These are phyloP conservation scores for Eremochloa ophiuroides DNA, from an alignment of 176 grass and related monocot genomes.

Conservation along the genomic window DNA sequence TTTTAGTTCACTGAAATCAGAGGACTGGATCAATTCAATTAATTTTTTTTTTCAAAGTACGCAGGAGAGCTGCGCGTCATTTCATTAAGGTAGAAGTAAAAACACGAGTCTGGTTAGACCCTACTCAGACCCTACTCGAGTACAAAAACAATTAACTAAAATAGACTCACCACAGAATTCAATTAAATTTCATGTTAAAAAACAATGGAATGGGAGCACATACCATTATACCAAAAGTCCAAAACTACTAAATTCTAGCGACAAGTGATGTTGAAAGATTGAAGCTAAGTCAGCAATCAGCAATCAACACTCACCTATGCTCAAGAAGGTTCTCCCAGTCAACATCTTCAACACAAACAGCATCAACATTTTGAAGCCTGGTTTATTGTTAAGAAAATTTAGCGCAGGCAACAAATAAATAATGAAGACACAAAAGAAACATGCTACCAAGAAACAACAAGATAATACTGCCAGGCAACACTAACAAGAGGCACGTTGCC, in stretches of 20 bases:
- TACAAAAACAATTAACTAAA: no score
- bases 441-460: background rate
- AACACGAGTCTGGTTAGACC: no score
- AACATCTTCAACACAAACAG: conserved; percentile 76
- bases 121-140: no score
- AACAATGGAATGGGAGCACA: background rate
- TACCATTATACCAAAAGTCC: no score
- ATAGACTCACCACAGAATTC: no score
- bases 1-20: background rate
- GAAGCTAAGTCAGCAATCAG: background rate
- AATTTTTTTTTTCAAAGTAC: no score
- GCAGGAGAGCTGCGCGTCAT: no score
- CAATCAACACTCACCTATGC: conserved; percentile 47
- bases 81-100: no score
- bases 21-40: no score
- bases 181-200: background rate
- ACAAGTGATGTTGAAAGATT: background rate
- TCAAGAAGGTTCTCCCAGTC: conserved; percentile 84
- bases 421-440: conserved; percentile 14
- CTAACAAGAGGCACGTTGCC: background rate
- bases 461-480: background rate
- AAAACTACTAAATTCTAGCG: conserved; percentile 5
- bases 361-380: conserved; percentile 64
- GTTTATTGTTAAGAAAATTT: conserved; percentile 15
- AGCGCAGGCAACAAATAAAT: conserved; percentile 3